These are phyloP conservation scores for Cytospora schulzeri DNA, from an alignment of 2,329 filamentous ascomycete species.

Conservation along the genomic window DNA sequence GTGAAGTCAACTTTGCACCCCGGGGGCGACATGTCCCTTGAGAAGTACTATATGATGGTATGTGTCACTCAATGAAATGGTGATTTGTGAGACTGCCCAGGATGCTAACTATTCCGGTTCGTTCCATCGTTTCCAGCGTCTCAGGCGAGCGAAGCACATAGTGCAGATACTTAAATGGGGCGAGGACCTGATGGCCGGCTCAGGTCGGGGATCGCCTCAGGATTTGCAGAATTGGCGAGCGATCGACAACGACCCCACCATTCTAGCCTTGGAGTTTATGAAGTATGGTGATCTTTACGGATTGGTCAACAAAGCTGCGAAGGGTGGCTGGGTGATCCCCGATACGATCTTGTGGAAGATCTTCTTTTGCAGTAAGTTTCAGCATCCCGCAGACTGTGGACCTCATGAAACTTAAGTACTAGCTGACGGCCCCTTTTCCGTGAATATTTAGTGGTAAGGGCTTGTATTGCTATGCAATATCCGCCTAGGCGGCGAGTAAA, in stretches of 20 bases:
- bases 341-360: background rate
- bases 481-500: conserved; percentile 3
- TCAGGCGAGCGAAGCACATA: conserved; percentile 2
- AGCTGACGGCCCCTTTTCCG: background rate
- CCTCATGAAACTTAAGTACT: too few relatives aligned
- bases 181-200: background rate
- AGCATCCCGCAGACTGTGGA: too few relatives aligned
- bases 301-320: background rate
- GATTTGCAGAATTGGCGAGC: background rate
- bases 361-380: conserved; percentile 11
- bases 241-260: background rate
- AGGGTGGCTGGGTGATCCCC: background rate
- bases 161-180: background rate
- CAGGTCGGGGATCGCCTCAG: too few relatives aligned
- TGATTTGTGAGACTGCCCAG: too few relatives aligned
- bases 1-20: too few relatives aligned
- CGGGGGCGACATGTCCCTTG: too few relatives aligned
- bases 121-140: background rate
- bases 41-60: too few relatives aligned
- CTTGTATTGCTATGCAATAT: conserved; percentile 16
- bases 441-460: conserved; percentile 1
- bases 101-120: too few relatives aligned
- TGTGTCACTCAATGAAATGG: too few relatives aligned
- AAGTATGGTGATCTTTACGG: conserved; percentile 9
- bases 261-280: conserved; percentile 3